A percentile compares a stretch with the other conserved stretches of the same genome.
Evolutionary conservation across 495 filamentous ascomycete species (phyloP).

Genomic region (Staphylotrichum longicolle): DNA sequence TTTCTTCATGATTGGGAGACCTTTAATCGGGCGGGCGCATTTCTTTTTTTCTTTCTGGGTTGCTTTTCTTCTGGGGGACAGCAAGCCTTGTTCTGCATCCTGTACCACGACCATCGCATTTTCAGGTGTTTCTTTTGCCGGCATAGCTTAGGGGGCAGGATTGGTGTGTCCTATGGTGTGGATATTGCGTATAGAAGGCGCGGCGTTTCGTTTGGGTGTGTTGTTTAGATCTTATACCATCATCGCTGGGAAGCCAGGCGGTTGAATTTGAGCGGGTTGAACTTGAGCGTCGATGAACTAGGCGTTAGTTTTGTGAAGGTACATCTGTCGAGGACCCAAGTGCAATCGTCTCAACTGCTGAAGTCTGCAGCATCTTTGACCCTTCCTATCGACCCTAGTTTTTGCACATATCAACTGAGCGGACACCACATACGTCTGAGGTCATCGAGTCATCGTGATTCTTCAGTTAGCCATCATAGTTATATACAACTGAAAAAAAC

Average conservation of each 20-base stretch:
- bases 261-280: not conserved
- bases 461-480: no score
- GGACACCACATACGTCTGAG: no score
- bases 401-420: no score
- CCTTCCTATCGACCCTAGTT: no score
- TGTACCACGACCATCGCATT: constrained; percentile 7
- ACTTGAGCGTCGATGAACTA: not conserved
- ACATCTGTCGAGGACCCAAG: no score
- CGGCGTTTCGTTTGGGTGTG: constrained; percentile 7
- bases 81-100: constrained; percentile 16
- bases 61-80: not conserved
- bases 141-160: not conserved
- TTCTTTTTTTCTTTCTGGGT: not conserved
- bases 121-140: constrained; percentile 15
- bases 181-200: constrained; percentile 5
- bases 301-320: not conserved
- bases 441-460: no score
- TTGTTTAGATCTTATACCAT: constrained; percentile 6
- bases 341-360: not conserved
- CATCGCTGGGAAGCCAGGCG: not conserved
- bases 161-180: not conserved
- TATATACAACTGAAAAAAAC: not conserved
- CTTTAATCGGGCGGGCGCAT: constrained; percentile 17
- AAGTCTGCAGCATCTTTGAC: no score
- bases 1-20: constrained; percentile 21